Percentiles rank a stretch among this genome's conserved stretches.
Evolutionary conservation across 2,329 filamentous ascomycete genomes (phyloP).

Genomic region (Byssochlamys sp.): DNA sequence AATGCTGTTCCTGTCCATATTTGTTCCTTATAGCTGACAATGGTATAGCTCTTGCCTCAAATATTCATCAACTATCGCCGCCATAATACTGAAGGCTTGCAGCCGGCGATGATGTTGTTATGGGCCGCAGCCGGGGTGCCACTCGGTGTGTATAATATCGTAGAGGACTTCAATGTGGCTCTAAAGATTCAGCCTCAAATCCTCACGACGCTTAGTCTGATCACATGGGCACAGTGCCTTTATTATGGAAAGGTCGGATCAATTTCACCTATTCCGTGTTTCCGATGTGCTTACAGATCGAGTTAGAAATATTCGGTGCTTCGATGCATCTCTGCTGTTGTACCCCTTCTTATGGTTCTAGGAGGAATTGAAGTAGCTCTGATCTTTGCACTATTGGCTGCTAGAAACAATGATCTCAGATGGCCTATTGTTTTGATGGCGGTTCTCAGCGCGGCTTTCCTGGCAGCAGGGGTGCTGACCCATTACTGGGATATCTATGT

Average conservation of each 20-base stretch:
- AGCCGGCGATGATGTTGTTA: slow-evolving; percentile 62
- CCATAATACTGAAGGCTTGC: slow-evolving; percentile 56
- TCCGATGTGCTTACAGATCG: not conserved
- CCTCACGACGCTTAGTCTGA: slow-evolving; percentile 42
- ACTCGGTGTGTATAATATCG: slow-evolving; percentile 53
- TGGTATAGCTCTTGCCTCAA: slow-evolving; percentile 55
- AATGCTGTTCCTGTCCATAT: not conserved
- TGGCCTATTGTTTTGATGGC: slow-evolving; percentile 63
- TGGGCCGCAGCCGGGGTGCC: slow-evolving; percentile 58
- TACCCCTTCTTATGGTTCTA: slow-evolving; percentile 47
- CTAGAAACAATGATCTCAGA: slow-evolving; percentile 34
- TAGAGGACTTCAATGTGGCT: slow-evolving; percentile 44
- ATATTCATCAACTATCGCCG: slow-evolving; percentile 59
- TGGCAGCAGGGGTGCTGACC: slow-evolving; percentile 56
- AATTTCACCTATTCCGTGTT: not conserved
- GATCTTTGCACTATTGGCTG: slow-evolving; percentile 47
- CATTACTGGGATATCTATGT: slow-evolving; percentile 63
- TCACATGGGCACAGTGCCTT: slow-evolving; percentile 49
- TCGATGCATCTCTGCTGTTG: slow-evolving; percentile 41
- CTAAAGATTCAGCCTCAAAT: slow-evolving; percentile 49
- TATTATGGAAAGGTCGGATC: slow-evolving; percentile 40
- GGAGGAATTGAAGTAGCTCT: slow-evolving; percentile 51
- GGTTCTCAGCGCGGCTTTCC: slow-evolving; percentile 51
- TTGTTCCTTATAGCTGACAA: not conserved
- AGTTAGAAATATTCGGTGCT: slow-evolving; percentile 43